phyloP scores from a whole-genome alignment of 2,329 filamentous ascomycete genomes.

The Neophaeococcomyces aloes region DNA sequence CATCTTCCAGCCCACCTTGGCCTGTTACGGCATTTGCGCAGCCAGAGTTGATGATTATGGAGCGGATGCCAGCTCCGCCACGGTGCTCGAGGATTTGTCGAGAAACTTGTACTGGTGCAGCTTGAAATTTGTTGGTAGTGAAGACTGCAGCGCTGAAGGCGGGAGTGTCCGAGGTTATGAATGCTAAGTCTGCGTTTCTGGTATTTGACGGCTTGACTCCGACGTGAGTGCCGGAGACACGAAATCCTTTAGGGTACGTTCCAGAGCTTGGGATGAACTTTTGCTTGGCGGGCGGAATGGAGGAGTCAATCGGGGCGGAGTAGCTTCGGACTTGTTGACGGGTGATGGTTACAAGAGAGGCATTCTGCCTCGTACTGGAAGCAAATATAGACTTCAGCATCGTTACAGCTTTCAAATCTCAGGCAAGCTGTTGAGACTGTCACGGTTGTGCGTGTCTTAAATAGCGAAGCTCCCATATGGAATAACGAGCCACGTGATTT shows the following conservation, averaged over 20 bases:
- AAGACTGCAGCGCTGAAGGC: constrained; percentile 87
- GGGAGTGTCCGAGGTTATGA: constrained; percentile 75
- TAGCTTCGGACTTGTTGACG: constrained; percentile 22
- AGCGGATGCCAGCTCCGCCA: constrained; percentile 59
- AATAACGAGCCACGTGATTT: too few relatives aligned
- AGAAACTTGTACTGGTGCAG: constrained; percentile 83
- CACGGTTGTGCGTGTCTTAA: too few relatives aligned
- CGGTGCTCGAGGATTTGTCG: constrained; percentile 58
- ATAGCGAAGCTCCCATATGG: too few relatives aligned
- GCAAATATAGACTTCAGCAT: too few relatives aligned
- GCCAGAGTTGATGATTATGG: constrained; percentile 86
- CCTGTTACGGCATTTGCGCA: constrained; percentile 97
- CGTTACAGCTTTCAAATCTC: too few relatives aligned
- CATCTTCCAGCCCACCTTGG: constrained; percentile 78
- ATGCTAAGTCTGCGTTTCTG: constrained; percentile 77
- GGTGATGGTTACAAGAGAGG: too few relatives aligned
- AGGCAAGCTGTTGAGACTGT: too few relatives aligned
- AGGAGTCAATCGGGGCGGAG: constrained; percentile 36
- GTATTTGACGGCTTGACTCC: constrained; percentile 92
- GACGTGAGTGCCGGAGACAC: constrained; percentile 74
- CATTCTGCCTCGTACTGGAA: too few relatives aligned
- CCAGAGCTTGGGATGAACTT: constrained; percentile 81
- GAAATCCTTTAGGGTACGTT: constrained; percentile 83
- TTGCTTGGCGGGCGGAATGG: constrained; percentile 67
- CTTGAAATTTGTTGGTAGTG: constrained; percentile 97